A percentile compares a stretch with the other conserved stretches of the same genome.
phyloP scores from a whole-genome alignment of 495 filamentous ascomycete genomes.

The Tuber brumale region DNA sequence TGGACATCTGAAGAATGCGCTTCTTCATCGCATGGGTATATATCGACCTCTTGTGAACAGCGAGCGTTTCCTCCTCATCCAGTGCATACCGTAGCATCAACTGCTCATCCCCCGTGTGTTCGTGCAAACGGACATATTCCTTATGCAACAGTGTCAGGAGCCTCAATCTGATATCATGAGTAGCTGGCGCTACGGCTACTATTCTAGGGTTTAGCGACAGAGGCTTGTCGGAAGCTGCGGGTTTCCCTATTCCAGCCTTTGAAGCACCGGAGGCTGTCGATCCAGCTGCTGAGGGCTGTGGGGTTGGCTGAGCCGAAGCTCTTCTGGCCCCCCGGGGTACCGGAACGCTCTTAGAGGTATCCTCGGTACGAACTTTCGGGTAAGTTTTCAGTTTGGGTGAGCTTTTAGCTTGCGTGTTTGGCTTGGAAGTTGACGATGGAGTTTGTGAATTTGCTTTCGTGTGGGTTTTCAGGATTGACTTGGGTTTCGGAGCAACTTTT shows the following conservation, averaged over 20 bases:
- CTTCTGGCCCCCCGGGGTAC: too few species aligned
- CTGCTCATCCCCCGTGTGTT: slow-evolving; percentile 54
- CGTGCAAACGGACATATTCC: slow-evolving; percentile 66
- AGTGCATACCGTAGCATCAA: slow-evolving; percentile 70
- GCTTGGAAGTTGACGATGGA: background rate
- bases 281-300: background rate
- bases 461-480: slow-evolving; percentile 27
- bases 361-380: background rate
- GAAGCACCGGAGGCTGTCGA: slow-evolving; percentile 3
- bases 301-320: slow-evolving; percentile 2
- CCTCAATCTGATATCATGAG: slow-evolving; percentile 59
- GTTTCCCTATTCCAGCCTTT: slow-evolving; percentile 23
- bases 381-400: background rate
- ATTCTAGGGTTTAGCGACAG: slow-evolving; percentile 71
- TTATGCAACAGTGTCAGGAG: slow-evolving; percentile 68
- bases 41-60: slow-evolving; percentile 57
- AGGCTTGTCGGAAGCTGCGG: slow-evolving; percentile 42
- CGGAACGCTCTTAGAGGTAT: background rate
- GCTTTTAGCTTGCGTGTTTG: background rate
- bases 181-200: slow-evolving; percentile 62
- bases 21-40: slow-evolving; percentile 79
- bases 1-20: slow-evolving; percentile 64
- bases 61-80: slow-evolving; percentile 76
- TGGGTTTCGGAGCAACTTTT: slow-evolving; percentile 8
- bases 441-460: background rate